A percentile compares a stretch with the other conserved stretches of the same genome.
phyloP scores from a whole-genome alignment of 129 eudicot species.

The Chrysanthemum lavandulifolium region DNA sequence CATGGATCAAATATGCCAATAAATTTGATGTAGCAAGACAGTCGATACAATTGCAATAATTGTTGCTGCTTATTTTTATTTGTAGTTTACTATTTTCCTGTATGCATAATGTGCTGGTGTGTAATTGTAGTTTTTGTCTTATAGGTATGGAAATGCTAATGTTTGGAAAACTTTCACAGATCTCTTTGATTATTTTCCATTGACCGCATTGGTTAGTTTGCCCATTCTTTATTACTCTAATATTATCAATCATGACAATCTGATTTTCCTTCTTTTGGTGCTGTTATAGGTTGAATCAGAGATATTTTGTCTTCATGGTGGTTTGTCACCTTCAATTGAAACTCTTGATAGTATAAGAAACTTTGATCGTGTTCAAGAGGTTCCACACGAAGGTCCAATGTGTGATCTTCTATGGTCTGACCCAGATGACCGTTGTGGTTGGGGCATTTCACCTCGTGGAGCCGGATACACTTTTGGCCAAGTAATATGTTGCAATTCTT shows the following conservation, averaged over 20 bases:
- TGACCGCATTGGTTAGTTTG: conserved; percentile 70
- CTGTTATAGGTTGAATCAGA: conserved; percentile 78
- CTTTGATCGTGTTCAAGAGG: conserved; percentile 96
- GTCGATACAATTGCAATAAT: not conserved
- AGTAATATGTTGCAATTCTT: conserved; percentile 33
- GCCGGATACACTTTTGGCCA: conserved; percentile 98
- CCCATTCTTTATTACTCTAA: not conserved
- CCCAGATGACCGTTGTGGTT: conserved; percentile 98
- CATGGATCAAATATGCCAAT: not conserved
- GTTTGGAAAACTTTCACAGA: conserved; percentile 85
- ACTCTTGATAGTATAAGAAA: conserved; percentile 84
- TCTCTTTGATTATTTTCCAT: conserved; percentile 74
- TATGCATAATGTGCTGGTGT: conserved; percentile 13
- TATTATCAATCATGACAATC: not conserved
- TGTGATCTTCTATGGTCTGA: conserved; percentile 97
- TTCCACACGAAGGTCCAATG: conserved; percentile 96
- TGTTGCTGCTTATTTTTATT: not conserved
- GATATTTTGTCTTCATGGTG: conserved; percentile 94
- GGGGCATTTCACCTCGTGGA: conserved; percentile 97
- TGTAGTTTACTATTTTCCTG: not conserved
- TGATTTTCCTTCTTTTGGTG: conserved; percentile 1
- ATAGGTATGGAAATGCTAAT: conserved; percentile 74
- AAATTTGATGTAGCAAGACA: too few species aligned
- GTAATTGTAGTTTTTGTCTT: conserved; percentile 10
- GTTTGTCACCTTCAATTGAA: conserved; percentile 90